phyloP scores from a whole-genome alignment of 2,329 filamentous ascomycete genomes.

The Niveomyces coronatus region DNA sequence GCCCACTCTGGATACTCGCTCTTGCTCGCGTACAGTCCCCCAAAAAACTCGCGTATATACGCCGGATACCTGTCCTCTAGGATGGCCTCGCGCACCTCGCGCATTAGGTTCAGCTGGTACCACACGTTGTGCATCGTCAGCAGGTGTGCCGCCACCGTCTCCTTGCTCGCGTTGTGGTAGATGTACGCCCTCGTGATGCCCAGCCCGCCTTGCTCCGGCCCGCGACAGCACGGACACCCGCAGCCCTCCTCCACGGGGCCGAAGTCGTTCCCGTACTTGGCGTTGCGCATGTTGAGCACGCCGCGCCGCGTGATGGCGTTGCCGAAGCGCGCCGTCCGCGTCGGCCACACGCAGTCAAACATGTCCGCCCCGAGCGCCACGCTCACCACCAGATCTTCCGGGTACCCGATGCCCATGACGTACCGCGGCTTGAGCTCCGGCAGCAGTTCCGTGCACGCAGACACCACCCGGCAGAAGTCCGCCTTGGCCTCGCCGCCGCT shows the following conservation, averaged over 20 bases:
- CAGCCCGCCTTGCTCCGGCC: conserved; percentile 61
- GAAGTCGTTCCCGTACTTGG: conserved; percentile 69
- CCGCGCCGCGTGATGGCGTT: conserved; percentile 80
- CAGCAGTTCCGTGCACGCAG: conserved; percentile 72
- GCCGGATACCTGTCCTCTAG: conserved; percentile 70
- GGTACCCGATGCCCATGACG: conserved; percentile 98
- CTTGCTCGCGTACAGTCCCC: conserved; percentile 50
- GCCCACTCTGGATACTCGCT: conserved; percentile 76
- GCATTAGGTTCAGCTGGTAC: conserved; percentile 82
- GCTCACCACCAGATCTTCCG: conserved; percentile 88
- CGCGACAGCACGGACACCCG: conserved; percentile 65
- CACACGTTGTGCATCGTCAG: conserved; percentile 94
- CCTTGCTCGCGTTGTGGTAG: conserved; percentile 84
- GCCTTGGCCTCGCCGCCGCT: conserved; percentile 92
- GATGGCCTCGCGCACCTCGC: conserved; percentile 62
- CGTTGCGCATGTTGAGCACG: conserved; percentile 74
- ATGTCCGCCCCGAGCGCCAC: conserved; percentile 94
- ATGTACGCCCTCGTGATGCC: conserved; percentile 83
- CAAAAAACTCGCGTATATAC: conserved; percentile 73
- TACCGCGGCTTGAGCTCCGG: conserved; percentile 93
- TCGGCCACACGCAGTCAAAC: conserved; percentile 99
- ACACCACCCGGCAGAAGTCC: conserved; percentile 84
- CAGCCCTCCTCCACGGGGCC: conserved; percentile 75
- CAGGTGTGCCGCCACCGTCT: conserved; percentile 78
- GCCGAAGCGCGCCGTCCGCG: conserved; percentile 87